phyloP scores from a whole-genome alignment of 2,329 filamentous ascomycete genomes.

The Phaeoacremonium minimum region DNA sequence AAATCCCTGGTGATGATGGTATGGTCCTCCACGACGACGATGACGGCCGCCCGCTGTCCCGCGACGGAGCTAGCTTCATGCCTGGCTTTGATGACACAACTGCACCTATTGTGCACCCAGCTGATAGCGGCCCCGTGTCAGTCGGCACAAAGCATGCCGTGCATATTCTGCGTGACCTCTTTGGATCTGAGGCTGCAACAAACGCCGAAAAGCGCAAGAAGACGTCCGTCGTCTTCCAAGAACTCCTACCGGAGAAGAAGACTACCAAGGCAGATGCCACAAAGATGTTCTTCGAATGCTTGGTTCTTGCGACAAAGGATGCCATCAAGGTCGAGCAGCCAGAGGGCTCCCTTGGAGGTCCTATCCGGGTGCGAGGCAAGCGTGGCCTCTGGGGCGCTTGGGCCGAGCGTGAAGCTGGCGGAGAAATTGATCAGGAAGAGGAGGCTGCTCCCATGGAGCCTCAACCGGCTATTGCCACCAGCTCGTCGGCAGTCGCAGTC shows the following conservation, averaged over 20 bases:
- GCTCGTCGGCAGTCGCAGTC: constrained; percentile 8
- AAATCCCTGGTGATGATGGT: constrained; percentile 58
- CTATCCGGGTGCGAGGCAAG: constrained; percentile 84
- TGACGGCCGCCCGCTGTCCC: constrained; percentile 26
- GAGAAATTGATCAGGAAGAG: constrained; percentile 53
- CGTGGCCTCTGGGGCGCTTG: constrained; percentile 94
- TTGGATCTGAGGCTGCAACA: constrained; percentile 68
- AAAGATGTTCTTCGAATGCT: constrained; percentile 98
- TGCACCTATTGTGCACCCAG: constrained; percentile 70
- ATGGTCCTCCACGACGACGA: constrained; percentile 40
- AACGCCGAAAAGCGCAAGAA: constrained; percentile 71
- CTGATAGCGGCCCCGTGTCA: constrained; percentile 81
- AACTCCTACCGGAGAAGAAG: constrained; percentile 75
- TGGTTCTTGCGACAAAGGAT: constrained; percentile 95
- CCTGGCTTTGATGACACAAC: constrained; percentile 77
- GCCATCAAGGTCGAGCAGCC: constrained; percentile 94
- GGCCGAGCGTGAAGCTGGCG: constrained; percentile 74
- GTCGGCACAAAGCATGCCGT: constrained; percentile 93
- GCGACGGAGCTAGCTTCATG: constrained; percentile 36
- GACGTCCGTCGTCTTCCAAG: constrained; percentile 80
- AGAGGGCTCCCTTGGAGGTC: constrained; percentile 65
- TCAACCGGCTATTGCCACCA: constrained; percentile 22
- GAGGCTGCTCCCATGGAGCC: constrained; percentile 23
- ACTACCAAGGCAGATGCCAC: constrained; percentile 89
- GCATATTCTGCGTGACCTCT: constrained; percentile 84